phyloP scores from a whole-genome alignment of 2,329 filamentous ascomycete genomes.

The Zalaria obscura region DNA sequence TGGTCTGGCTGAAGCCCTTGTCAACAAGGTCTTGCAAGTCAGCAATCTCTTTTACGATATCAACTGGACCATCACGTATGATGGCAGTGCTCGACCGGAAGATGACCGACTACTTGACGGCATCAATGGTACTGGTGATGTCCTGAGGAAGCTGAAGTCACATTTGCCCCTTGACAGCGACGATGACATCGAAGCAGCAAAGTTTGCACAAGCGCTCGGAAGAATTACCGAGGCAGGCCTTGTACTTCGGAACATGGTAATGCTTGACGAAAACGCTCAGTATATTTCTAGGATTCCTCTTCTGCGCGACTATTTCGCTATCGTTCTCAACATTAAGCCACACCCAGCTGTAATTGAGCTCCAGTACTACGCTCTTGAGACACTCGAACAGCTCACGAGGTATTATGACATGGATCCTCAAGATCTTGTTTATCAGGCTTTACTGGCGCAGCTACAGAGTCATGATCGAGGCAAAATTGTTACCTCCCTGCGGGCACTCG shows the following conservation, averaged over 20 bases:
- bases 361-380: conserved; percentile 82
- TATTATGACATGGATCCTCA: conserved; percentile 58
- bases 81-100: conserved; percentile 38
- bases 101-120: conserved; percentile 48
- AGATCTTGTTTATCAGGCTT: conserved; percentile 65
- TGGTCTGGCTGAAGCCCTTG: conserved; percentile 72
- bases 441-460: conserved; percentile 41
- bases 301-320: conserved; percentile 68
- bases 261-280: conserved; percentile 73
- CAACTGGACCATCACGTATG: conserved; percentile 67
- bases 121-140: conserved; percentile 51
- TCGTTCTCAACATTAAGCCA: conserved; percentile 63
- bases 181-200: conserved; percentile 55
- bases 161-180: conserved; percentile 46
- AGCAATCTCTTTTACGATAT: conserved; percentile 69
- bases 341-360: conserved; percentile 64
- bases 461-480: conserved; percentile 72
- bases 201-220: conserved; percentile 56
- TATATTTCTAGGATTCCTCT: conserved; percentile 65
- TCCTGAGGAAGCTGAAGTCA: conserved; percentile 56
- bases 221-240: conserved; percentile 75
- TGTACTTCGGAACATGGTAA: conserved; percentile 91
- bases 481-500: conserved; percentile 66
- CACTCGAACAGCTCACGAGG: conserved; percentile 77
- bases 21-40: conserved; percentile 71